Base-by-base conservation (phyloP, 208 protist species). In the Leishmania tropica region DNA sequence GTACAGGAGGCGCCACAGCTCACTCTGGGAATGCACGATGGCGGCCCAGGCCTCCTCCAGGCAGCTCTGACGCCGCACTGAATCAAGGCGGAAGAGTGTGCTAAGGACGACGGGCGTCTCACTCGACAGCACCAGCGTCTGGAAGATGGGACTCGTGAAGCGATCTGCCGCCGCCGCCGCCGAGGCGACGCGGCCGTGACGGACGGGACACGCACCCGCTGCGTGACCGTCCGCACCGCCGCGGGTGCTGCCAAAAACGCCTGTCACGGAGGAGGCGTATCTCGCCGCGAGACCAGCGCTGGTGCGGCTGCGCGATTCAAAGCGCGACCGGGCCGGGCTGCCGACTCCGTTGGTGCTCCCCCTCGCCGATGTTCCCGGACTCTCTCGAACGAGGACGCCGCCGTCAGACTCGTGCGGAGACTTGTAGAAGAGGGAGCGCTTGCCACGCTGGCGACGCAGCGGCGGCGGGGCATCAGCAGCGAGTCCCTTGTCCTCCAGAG, bases 1-100 rank as follows among this genome's bases (percentile, higher is more conserved):
- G 68, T 76, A 72, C 64, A 86, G 73, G 21, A 88, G 77, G 24
- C 45, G 79, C 77, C 75, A 85, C 60, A 88, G 37, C 67, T 86
- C 78, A 4, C 31, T 42, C 74, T 77, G 76, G 28, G 84, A 80
- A n/a, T 79, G 81, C 42, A 81, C 79, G 40, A 83, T 64, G 35
- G 73, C 79, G 5, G 88, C 84, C 89, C 89, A 92, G n/a, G 81
- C 71, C 35, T 87, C 89, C 76, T 92, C 89, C n/a, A 92, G 35
- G 24, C 56, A 78, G 62, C 13, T 24, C 62, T 79, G 79, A 56
- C 88, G 86, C 24, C 85, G 31, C 4, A 17, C 28, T 15, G 15
- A 2, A 48, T 42, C 54, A 2, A 92, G 42, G 53, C 73, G 73
- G 70, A 81, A 92, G 58, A 74, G 83, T 37, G 80, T 58, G 21